Percentiles rank a stretch among this genome's conserved stretches.
Conservation (phyloP, 192 early-diverging fungal genomes). For the Linnemannia zychae region DNA sequence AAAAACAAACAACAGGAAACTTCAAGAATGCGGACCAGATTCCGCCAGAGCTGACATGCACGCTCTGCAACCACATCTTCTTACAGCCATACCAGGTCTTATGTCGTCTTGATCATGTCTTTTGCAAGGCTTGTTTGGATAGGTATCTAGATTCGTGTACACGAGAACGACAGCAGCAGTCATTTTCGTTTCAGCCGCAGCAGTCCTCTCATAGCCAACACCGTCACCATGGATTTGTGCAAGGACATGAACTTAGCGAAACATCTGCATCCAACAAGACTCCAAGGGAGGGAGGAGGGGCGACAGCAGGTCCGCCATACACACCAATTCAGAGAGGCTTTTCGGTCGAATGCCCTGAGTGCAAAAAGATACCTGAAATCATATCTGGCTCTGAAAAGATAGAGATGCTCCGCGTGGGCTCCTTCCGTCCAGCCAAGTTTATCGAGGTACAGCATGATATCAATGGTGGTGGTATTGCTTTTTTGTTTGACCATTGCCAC, state of each 20-base stretch:
- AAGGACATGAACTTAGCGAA: too few species aligned
- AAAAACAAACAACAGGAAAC: background rate
- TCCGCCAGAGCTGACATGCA: constrained; percentile 14
- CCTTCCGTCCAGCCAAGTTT: constrained; percentile 30
- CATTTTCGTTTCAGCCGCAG: background rate
- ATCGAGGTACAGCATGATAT: constrained; percentile 14
- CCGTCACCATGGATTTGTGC: background rate
- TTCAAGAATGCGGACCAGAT: constrained; percentile 19
- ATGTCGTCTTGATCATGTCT: constrained; percentile 29
- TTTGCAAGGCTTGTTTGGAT: constrained; percentile 33
- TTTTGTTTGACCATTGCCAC: background rate
- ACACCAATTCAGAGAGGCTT: background rate
- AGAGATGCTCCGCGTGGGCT: background rate
- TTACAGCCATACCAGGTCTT: constrained; percentile 29
- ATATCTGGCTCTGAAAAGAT: background rate
- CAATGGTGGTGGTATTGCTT: background rate
- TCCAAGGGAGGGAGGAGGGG: too few species aligned
- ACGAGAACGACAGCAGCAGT: background rate
- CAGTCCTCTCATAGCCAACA: background rate
- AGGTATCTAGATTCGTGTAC: constrained; percentile 16
- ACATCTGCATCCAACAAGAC: background rate
- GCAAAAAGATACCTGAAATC: background rate
- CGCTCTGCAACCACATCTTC: constrained; percentile 21
- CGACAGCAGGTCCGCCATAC: background rate
- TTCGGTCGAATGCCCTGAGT: constrained; percentile 27